Percentiles rank a stretch among this genome's conserved stretches.
Evolutionary conservation across 2,329 filamentous ascomycete genomes (phyloP).

Genomic region (Allantophomopsis cytisporea): DNA sequence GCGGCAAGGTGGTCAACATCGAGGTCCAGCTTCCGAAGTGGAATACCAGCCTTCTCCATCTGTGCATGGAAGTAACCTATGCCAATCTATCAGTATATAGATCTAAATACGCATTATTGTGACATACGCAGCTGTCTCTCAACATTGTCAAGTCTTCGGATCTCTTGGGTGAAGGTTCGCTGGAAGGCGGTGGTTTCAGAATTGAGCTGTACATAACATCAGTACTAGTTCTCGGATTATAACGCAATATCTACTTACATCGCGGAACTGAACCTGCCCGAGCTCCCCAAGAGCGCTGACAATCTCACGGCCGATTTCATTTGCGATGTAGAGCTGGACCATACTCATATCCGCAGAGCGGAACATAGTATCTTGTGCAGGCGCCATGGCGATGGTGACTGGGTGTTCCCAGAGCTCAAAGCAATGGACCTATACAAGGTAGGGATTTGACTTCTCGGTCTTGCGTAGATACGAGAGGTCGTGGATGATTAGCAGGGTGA

Average conservation of each 20-base stretch:
- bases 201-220: slow-evolving; percentile 55
- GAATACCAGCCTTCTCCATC: slow-evolving; percentile 85
- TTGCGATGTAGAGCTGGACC: slow-evolving; percentile 98
- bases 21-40: slow-evolving; percentile 80
- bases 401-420: too few relatives aligned
- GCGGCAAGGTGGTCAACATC: slow-evolving; percentile 78
- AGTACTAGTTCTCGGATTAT: slow-evolving; percentile 2
- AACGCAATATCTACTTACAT: slow-evolving; percentile 42
- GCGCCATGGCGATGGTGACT: slow-evolving; percentile 34
- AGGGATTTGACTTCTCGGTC: too few relatives aligned
- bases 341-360: slow-evolving; percentile 99
- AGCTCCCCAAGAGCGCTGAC: slow-evolving; percentile 94
- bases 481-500: too few relatives aligned
- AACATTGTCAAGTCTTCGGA: slow-evolving; percentile 92
- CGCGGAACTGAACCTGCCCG: slow-evolving; percentile 90
- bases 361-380: slow-evolving; percentile 83
- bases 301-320: slow-evolving; percentile 96
- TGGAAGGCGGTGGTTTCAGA: slow-evolving; percentile 89
- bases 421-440: too few relatives aligned
- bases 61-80: slow-evolving; percentile 85
- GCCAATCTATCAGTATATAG: slow-evolving; percentile 4
- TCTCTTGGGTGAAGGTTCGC: slow-evolving; percentile 93
- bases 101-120: slow-evolving; percentile 1
- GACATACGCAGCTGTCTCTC: slow-evolving; percentile 87
- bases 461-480: too few relatives aligned